Evolutionary conservation across 2,329 filamentous ascomycete species (phyloP), one percentile per base, ranked within the genome.

Genomic region (Curvularia lunata): DNA sequence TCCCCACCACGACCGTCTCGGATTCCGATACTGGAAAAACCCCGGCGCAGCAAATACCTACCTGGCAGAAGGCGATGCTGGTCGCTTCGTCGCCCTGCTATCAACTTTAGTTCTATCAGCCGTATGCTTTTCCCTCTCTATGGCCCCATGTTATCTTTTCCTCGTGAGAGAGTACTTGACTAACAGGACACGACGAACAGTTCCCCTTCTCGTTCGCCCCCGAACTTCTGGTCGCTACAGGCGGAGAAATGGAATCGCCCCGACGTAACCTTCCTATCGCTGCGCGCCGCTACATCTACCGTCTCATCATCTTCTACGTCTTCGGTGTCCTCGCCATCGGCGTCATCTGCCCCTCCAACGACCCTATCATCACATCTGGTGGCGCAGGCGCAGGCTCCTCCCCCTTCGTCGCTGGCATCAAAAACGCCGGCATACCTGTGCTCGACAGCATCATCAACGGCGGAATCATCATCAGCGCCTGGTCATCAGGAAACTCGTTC

Each of bases 401-500:
- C 0, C 78, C 81, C 0, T 83, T 82, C 60, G 82, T 83, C 5
- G 75, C 83, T 16, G 82, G 78, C 25, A 82, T 82, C 64, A 79
- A 80, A 54, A 77, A 80, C 53, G 81, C 71, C n/a, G 81, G 82
- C 4, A 83, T 84, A 57, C 76, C 79, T 2, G 83, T 81, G 1
- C 82, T 91, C 2, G 85, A 88, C 65, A 85, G 84, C 59, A 82
- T 90, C 64, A 87, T 91, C 78, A 91, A 91, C 69, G 87, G 83
- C 32, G 86, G 85, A 19, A 85, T 91, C 65, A 78, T 90, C 50
- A 86, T 88, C 16, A 88, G 86, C 5, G 88, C 87, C 1, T 83
- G 82, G 77, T 84, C 82, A 0, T 82, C 83, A 12, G 84, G 81
- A 46, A 86, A 86, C 68, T 80, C 81, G 0, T 84, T 84, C 74